Conservation (phyloP, 495 filamentous ascomycete species). For the Paragyromitra xinjiangensis region DNA sequence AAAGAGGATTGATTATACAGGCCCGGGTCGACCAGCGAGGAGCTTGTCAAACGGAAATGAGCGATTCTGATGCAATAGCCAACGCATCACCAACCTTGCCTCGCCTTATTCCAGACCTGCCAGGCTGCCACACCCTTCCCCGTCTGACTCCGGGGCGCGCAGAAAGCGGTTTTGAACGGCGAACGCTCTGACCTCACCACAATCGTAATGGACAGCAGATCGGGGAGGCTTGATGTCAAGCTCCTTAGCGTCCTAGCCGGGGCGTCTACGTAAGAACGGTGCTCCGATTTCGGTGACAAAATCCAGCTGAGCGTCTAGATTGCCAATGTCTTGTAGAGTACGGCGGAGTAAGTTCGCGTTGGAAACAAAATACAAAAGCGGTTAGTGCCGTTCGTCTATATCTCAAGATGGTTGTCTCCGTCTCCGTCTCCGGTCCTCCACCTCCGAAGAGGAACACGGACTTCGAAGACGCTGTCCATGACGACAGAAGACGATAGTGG, state of each 20-base stretch:
- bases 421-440: slow-evolving; percentile 34
- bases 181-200: slow-evolving; percentile 43
- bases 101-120: slow-evolving; percentile 36
- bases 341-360: slow-evolving; percentile 34
- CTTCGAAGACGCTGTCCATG: slow-evolving; percentile 19
- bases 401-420: slow-evolving; percentile 47
- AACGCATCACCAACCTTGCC: slow-evolving; percentile 53
- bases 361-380: slow-evolving; percentile 40
- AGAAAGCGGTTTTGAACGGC: slow-evolving; percentile 47
- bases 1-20: slow-evolving; percentile 47
- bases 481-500: slow-evolving; percentile 32
- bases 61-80: slow-evolving; percentile 55
- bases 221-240: slow-evolving; percentile 48
- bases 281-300: slow-evolving; percentile 47
- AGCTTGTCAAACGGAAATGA: slow-evolving; percentile 53
- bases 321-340: slow-evolving; percentile 36
- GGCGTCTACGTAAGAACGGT: slow-evolving; percentile 47
- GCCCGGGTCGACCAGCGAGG: slow-evolving; percentile 44
- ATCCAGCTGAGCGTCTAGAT: slow-evolving; percentile 45
- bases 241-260: slow-evolving; percentile 36
- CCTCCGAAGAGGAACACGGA: slow-evolving; percentile 37
- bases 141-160: slow-evolving; percentile 24
- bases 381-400: slow-evolving; percentile 28
- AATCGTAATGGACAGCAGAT: slow-evolving; percentile 48
- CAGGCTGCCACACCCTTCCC: slow-evolving; percentile 45